Evolutionary conservation across 2,329 filamentous ascomycete species (phyloP), one percentile per base, ranked within the genome.

Genomic region (Clathrospora elynae): DNA sequence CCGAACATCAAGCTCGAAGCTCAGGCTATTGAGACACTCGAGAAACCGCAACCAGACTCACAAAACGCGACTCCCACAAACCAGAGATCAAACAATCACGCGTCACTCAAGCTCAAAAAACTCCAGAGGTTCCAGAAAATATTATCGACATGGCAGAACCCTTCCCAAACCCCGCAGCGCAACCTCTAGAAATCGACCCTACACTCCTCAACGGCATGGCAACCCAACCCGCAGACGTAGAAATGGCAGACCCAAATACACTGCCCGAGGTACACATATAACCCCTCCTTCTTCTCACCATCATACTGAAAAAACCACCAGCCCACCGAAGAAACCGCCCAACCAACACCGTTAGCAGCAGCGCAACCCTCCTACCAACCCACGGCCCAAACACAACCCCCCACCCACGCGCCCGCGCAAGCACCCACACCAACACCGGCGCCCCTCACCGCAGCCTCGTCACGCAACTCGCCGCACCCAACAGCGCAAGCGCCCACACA

Each of bases 391-490:
- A 22, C 20, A 22, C 28, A 32, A 16, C 26, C 34, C 20, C 33
- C 38, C 14, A 35, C 24, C 9, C 12, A 35, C 16, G 28, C 33
- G 33, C 30, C 35, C n/a, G 34, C 34, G 9, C 39, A 45, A 19
- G 28, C 36, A 10, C 40, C 49, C 29, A 42, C 47, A 26, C 24
- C 43, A 11, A 42, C 52, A 11, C 49, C 54, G 0, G 39, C 50
- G 2, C 51, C 56, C 32, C 29, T 46, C 53, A 28, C 42, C 51
- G 13, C 55, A 5, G 57, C 55, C 4, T 62, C 66, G 5, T 57
- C 64, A 41, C 66, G 67, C 30, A 67, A 68, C 41, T 68, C 64
- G 11, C 67, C 67, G 17, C 66, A 69, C 17, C 67, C 66, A 2
- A 58, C 41, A 10, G 54, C 48, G 3, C 59, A 63, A 49, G 58